A percentile compares a stretch with the other conserved stretches of the same genome.
Evolutionary conservation across 2,329 filamentous ascomycete genomes (phyloP).

Genomic region (Huntiella omanensis): DNA sequence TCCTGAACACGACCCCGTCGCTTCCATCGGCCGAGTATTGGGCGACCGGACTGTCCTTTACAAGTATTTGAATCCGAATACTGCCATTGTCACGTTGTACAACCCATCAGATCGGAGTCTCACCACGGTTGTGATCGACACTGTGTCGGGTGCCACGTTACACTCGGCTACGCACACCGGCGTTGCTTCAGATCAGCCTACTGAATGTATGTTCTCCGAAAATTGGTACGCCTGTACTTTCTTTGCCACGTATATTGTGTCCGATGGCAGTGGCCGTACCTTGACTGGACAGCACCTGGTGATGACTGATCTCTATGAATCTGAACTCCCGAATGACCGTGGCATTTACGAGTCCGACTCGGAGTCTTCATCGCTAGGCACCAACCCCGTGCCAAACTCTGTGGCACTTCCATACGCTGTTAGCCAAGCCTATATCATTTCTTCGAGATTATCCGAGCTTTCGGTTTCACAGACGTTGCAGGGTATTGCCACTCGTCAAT

Average conservation of each 20-base stretch:
- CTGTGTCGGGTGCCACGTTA: conserved; percentile 65
- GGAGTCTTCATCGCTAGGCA: conserved; percentile 63
- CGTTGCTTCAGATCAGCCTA: conserved; percentile 54
- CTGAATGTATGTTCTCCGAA: conserved; percentile 66
- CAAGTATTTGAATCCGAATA: conserved; percentile 88
- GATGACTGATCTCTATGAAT: conserved; percentile 81
- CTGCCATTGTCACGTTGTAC: conserved; percentile 54
- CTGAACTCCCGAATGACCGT: conserved; percentile 62
- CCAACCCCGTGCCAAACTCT: conserved; percentile 35
- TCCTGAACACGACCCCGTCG: conserved; percentile 65
- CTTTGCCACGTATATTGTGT: conserved; percentile 40
- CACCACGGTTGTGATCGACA: conserved; percentile 66
- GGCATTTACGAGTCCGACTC: conserved; percentile 50
- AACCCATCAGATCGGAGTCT: conserved; percentile 39
- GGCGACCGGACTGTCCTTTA: conserved; percentile 87
- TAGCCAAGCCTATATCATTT: conserved; percentile 64
- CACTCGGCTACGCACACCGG: conserved; percentile 50
- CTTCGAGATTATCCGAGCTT: conserved; percentile 59
- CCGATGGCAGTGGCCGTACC: conserved; percentile 27
- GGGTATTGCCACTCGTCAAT: conserved; percentile 68
- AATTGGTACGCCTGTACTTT: conserved; percentile 92
- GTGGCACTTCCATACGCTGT: conserved; percentile 53
- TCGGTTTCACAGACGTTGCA: conserved; percentile 78
- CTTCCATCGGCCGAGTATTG: conserved; percentile 85
- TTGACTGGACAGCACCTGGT: conserved; percentile 75